Percentiles rank a stretch among this genome's conserved stretches.
Evolutionary conservation across 2,329 filamentous ascomycete species (phyloP).

Genomic region (Amphichorda felina): DNA sequence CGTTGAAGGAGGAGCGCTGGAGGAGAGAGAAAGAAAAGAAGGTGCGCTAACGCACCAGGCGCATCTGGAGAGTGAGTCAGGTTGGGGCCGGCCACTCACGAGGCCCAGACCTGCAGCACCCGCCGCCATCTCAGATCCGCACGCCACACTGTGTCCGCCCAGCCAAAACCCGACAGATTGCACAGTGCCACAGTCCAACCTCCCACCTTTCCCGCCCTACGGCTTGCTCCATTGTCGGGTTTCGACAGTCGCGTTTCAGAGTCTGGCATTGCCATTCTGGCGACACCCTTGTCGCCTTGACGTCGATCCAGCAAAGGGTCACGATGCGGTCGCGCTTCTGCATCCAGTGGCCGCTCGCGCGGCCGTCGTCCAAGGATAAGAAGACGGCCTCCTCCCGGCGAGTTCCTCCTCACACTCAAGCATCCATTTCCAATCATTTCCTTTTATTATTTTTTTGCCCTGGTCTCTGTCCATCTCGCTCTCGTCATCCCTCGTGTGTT

Average conservation of each 20-base stretch:
- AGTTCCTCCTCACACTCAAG: not conserved
- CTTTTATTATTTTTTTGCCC: constrained; percentile 6
- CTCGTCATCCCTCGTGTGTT: constrained; percentile 1
- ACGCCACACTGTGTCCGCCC: not conserved
- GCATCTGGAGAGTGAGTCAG: constrained; percentile 19
- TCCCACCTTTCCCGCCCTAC: too few species aligned
- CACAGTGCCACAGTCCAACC: not conserved
- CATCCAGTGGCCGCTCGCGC: too few species aligned
- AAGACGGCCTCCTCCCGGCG: constrained; percentile 14
- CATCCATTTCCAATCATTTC: constrained; percentile 9
- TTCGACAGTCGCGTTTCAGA: not conserved
- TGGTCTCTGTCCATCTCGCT: not conserved
- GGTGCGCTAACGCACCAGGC: constrained; percentile 2
- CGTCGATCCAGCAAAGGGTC: too few species aligned
- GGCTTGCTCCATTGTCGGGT: too few species aligned
- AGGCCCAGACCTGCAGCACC: constrained; percentile 16
- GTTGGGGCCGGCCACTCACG: constrained; percentile 16
- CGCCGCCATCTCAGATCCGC: constrained; percentile 12
- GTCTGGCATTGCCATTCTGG: constrained; percentile 1
- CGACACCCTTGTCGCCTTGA: not conserved
- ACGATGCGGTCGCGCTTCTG: too few species aligned
- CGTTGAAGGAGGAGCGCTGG: too few species aligned
- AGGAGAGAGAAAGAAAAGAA: too few species aligned
- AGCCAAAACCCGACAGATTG: too few species aligned
- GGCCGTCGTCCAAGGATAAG: constrained; percentile 11